Evolutionary conservation across 306 rosid genomes (phyloP).

Genomic region (Casuarina glauca): DNA sequence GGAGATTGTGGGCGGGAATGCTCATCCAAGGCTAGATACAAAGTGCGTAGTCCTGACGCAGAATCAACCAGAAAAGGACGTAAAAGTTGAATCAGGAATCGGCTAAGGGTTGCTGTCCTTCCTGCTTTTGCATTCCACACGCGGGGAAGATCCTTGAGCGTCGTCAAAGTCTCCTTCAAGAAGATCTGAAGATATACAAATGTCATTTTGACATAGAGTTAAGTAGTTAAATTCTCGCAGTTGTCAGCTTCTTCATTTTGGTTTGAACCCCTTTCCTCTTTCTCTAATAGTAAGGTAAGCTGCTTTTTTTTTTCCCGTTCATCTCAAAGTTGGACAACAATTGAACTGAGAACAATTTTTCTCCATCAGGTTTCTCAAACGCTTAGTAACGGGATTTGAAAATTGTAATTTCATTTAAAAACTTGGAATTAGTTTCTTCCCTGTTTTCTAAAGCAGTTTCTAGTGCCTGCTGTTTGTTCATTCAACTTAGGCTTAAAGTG

Average conservation of each 20-base stretch:
- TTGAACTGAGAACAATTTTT: not conserved
- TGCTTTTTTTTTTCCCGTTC: not conserved
- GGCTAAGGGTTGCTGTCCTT: too few relatives aligned
- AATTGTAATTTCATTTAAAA: not conserved
- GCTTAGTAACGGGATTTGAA: not conserved
- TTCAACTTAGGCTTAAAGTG: not conserved
- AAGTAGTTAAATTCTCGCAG: not conserved
- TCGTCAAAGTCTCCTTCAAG: not conserved
- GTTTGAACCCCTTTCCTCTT: too few relatives aligned
- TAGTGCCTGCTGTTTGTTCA: not conserved
- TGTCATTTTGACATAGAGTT: not conserved
- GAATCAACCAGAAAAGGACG: too few relatives aligned
- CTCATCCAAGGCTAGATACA: not conserved
- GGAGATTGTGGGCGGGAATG: too few relatives aligned
- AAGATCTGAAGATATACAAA: not conserved
- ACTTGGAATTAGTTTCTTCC: not conserved
- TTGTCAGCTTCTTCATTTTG: too few relatives aligned
- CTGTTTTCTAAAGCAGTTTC: not conserved
- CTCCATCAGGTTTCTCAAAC: not conserved
- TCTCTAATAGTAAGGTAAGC: too few relatives aligned
- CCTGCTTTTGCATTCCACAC: too few relatives aligned
- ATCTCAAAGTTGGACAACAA: not conserved
- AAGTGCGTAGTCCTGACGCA: too few relatives aligned
- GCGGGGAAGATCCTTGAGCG: constrained; percentile 2
- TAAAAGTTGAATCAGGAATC: too few relatives aligned